Base-by-base conservation (phyloP, 805 yeast species). In the Teunomyces stri region DNA sequence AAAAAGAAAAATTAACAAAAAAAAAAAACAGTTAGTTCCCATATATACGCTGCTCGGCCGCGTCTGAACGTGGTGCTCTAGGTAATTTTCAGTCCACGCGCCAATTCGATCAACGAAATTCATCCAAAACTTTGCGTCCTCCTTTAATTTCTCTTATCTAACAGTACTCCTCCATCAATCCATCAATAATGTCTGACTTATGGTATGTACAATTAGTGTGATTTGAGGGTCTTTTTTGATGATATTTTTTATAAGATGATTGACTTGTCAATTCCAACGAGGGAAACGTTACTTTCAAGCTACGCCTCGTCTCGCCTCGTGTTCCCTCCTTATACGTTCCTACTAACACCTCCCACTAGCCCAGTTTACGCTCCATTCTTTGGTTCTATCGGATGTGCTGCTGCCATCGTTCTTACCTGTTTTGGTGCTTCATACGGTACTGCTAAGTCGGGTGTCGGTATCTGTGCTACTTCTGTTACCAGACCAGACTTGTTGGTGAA, bases 361-460 rank as follows among this genome's bases (percentile, higher is more conserved):
- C 66, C 66, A 47, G 65, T 62, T 52, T 62, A 61, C 53, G 66
- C 66, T 44, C 99, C 99, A 69, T 94, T 94, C 81, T 94, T 94
- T 73, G 99, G 99, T 65, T 92, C 97, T 59, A 89, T 94, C 66
- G 99, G 99, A 69, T 95, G 99, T 81, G 96, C 99, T 50, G 89
- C 98, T 46, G 97, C 99, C 70, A 94, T 94, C 67, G 89, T 95
- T 66, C 94, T 94, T 83, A 91, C 99, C 70, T 89, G 97, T 60
- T 89, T 91, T 69, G 99, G 99, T 78, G 98, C 99, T 64, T 89
- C 97, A 48, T 91, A 91, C 74, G 99, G 99, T 78, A 92, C 98
- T 57, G 99, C 99, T 66, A 92, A 92, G 75, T 87, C 97, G 21
- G 99, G 99, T 78, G 96, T 94, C 57, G 99, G 98, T 83, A 91